Evolutionary conservation across 495 filamentous ascomycete species (phyloP).

Genomic region (Polyplosphaeria fusca): DNA sequence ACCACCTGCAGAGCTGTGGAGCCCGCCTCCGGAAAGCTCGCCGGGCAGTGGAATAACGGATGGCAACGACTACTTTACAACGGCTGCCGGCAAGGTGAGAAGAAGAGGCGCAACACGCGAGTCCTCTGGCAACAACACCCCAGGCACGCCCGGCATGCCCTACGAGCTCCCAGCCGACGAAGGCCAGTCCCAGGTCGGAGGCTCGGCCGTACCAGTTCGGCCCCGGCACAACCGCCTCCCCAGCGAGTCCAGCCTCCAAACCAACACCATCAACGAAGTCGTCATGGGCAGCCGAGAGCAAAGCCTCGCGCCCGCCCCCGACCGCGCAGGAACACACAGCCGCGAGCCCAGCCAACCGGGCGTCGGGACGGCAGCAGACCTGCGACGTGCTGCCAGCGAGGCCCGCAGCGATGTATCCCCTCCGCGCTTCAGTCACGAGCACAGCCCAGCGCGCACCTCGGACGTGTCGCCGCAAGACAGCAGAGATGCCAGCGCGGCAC

Average conservation of each 20-base stretch:
- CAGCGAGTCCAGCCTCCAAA: slow-evolving; percentile 6
- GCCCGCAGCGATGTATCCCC: not conserved
- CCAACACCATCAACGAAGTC: slow-evolving; percentile 16
- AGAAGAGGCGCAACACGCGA: slow-evolving; percentile 24
- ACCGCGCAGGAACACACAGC: not conserved
- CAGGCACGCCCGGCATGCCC: slow-evolving; percentile 6
- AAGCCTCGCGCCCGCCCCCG: not conserved
- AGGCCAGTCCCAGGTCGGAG: not conserved
- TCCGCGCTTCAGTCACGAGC: no score
- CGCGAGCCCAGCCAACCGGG: no score
- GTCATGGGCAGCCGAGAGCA: not conserved
- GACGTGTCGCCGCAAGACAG: no score
- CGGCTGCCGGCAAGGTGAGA: not conserved
- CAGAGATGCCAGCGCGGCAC: no score
- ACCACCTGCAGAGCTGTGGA: slow-evolving; percentile 26
- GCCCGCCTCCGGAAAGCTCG: slow-evolving; percentile 9
- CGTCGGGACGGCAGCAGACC: no score
- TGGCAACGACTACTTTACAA: not conserved
- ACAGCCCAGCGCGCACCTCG: no score
- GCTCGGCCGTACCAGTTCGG: not conserved
- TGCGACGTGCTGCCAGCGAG: not conserved
- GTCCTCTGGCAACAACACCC: slow-evolving; percentile 17
- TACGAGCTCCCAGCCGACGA: slow-evolving; percentile 28
- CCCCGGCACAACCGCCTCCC: slow-evolving; percentile 5
- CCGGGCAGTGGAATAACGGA: not conserved